Base-by-base conservation (phyloP, 371 early-diverging fungal species). In the Rhizopus delemar region DNA sequence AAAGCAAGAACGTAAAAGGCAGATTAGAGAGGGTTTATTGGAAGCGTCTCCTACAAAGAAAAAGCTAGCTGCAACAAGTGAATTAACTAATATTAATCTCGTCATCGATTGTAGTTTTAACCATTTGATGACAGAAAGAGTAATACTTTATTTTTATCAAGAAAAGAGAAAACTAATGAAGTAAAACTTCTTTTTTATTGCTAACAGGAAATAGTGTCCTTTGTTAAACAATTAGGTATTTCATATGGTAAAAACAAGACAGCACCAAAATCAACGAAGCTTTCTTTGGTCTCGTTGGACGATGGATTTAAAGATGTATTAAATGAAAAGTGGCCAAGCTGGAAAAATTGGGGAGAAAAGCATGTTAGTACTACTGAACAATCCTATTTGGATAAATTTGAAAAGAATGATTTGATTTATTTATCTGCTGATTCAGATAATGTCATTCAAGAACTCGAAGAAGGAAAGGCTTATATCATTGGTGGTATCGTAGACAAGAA, bases 401-500 rank as follows among this genome's bases (percentile, higher is more conserved):
- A 76, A 22, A 77, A 73, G 38, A 77, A 81, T 0, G 66, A 82
- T 22, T 68, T 95, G 11, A 86, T 95, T 2, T 97, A 96, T 66
- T 72, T 97, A 52, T 91, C 94, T 0, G 97, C 96, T 4, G 97
- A 97, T 67, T 88, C 93, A 12, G 82, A 84, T n/a, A 88, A 90
- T 50, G 77, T 80, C n/a, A 69, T 93, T 16, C 62, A 80, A 3
- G 59, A 65, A 9, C 70, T 97, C 31, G 93, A 94, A 8, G 81
- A 81, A 16, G 69, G 67, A 0, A 91, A 87, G 41, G 74, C 83
- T 8, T 96, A 96, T 67, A 74, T 97, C 31, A 86, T 97, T 60
- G 98, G 98, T 38, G 96, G 94, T 1, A 86, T 97, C 59, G 98
- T 97, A 3, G 98, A 97, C 69, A 90, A 90, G 69, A 97, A 97